Evolutionary conservation across 1,139 yeast genomes (phyloP).

Genomic region (Geotrichum reessii): DNA sequence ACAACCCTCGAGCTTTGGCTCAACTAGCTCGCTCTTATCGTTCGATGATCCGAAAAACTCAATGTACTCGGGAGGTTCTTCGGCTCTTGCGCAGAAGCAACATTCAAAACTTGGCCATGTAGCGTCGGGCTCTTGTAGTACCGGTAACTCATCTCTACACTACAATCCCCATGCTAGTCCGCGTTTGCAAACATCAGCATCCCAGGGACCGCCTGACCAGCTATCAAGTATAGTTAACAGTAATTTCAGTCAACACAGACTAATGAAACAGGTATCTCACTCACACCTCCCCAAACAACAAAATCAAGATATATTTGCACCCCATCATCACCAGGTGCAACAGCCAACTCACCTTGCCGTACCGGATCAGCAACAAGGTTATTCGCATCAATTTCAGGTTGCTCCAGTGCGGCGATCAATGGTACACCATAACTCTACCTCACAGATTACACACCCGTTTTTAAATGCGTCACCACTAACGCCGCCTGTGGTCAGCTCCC

Average conservation of each 20-base stretch:
- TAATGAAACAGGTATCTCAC: neutral
- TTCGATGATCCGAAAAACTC: slow-evolving; percentile 15
- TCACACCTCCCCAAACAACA: neutral
- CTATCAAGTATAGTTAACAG: neutral
- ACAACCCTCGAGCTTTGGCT: slow-evolving; percentile 17
- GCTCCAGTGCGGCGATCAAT: slow-evolving; percentile 7
- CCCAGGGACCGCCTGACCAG: neutral
- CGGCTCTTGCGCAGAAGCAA: slow-evolving; percentile 13
- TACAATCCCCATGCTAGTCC: slow-evolving; percentile 16
- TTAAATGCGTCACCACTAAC: slow-evolving; percentile 2
- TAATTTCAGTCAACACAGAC: neutral
- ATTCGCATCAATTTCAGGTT: neutral
- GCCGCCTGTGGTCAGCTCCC: neutral
- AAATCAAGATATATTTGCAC: neutral
- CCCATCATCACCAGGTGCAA: neutral
- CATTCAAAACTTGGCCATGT: slow-evolving; percentile 8
- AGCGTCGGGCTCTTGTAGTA: slow-evolving; percentile 5
- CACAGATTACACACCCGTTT: slow-evolving; percentile 15
- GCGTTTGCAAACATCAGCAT: slow-evolving; percentile 17
- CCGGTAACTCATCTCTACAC: slow-evolving; percentile 8
- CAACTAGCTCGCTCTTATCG: slow-evolving; percentile 18
- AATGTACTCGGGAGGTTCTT: slow-evolving; percentile 1
- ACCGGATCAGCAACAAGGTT: neutral
- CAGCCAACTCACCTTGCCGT: neutral
- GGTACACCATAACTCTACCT: slow-evolving; percentile 16